Conservation (phyloP, 176 grass and related monocot genomes). For the Aegilops umbellulata region DNA sequence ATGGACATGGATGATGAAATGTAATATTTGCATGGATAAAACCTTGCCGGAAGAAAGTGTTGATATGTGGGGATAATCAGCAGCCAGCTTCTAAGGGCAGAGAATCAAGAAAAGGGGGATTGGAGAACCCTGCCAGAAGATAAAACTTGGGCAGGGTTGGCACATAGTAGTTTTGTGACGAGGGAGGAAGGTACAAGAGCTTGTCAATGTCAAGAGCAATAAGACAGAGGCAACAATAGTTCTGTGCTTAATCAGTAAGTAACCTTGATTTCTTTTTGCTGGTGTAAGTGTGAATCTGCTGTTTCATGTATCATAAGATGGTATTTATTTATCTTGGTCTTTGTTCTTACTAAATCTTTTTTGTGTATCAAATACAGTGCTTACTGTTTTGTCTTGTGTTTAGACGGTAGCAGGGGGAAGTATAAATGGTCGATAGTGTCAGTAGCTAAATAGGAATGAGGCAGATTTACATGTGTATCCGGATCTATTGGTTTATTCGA, state of each 20-base stretch:
- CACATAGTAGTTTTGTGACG: conserved; percentile 11
- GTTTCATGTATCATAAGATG: conserved; percentile 49
- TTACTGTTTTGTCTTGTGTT: neutral
- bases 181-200: neutral
- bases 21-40: conserved; percentile 15
- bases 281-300: conserved; percentile 43
- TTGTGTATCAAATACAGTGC: conserved; percentile 43
- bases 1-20: neutral
- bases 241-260: conserved; percentile 37
- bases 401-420: conserved; percentile 29
- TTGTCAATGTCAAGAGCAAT: neutral
- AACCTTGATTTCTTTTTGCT: conserved; percentile 39
- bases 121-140: conserved; percentile 14
- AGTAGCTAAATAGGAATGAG: conserved; percentile 41
- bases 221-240: conserved; percentile 24
- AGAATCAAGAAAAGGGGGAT: neutral
- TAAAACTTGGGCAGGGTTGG: conserved; percentile 26
- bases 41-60: neutral
- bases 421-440: conserved; percentile 41
- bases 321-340: conserved; percentile 41
- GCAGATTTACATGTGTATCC: conserved; percentile 29
- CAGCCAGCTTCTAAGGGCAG: neutral
- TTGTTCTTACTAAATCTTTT: conserved; percentile 27
- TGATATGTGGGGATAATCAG: neutral
- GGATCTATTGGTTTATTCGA: conserved; percentile 22